These are phyloP conservation scores for Leccinellum rugosiceps DNA, from an alignment of 768 basidiomycete species.

Conservation along the genomic window DNA sequence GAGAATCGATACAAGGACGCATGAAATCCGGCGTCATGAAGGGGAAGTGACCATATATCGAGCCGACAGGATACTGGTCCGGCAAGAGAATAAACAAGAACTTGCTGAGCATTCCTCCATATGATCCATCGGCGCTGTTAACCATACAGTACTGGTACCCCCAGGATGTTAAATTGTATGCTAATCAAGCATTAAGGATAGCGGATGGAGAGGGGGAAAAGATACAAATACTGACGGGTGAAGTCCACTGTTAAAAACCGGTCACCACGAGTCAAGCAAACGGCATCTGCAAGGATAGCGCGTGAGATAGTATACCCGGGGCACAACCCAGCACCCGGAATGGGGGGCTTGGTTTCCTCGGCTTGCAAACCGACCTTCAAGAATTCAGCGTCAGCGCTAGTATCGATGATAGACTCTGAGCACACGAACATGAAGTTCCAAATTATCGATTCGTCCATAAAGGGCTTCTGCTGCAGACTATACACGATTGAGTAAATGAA, in stretches of 20 bases:
- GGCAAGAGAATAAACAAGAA: conserved; percentile 73
- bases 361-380: conserved; percentile 62
- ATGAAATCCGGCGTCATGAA: conserved; percentile 57
- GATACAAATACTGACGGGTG: conserved; percentile 52
- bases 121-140: conserved; percentile 63
- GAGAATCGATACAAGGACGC: conserved; percentile 42
- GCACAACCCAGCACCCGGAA: conserved; percentile 71
- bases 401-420: background rate
- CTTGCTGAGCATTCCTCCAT: conserved; percentile 71
- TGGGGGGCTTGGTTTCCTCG: conserved; percentile 63
- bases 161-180: conserved; percentile 75
- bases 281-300: conserved; percentile 80
- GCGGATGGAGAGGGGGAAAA: background rate
- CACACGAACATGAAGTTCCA: conserved; percentile 67
- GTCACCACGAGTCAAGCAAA: conserved; percentile 73
- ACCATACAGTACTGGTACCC: conserved; percentile 71
- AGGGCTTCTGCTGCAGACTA: conserved; percentile 62
- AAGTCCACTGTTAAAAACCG: conserved; percentile 75
- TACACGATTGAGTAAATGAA: background rate
- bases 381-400: background rate
- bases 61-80: conserved; percentile 59
- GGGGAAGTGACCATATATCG: conserved; percentile 77
- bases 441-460: conserved; percentile 71
- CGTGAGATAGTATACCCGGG: conserved; percentile 83
- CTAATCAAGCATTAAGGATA: conserved; percentile 33